Percentiles rank a stretch among this genome's conserved stretches.
These are phyloP conservation scores for Penicillium angulare DNA, from an alignment of 495 filamentous ascomycete genomes.

Conservation along the genomic window DNA sequence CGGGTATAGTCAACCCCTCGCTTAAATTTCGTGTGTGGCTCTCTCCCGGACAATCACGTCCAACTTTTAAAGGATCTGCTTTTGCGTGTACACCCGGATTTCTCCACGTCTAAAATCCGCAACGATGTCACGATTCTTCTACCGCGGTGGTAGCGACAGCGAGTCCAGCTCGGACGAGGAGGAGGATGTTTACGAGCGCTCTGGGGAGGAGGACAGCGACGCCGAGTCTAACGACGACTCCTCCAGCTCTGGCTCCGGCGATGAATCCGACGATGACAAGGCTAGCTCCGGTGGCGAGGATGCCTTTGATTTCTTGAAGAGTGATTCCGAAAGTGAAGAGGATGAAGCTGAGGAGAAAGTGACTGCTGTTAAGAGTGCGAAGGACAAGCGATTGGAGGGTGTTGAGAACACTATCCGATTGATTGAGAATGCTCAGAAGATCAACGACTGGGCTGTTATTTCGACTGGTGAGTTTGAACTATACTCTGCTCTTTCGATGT, in stretches of 20 bases:
- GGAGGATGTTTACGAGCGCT: slow-evolving; percentile 82
- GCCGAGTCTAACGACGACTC: slow-evolving; percentile 70
- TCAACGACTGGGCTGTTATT: slow-evolving; percentile 94
- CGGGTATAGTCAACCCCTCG: slow-evolving; percentile 45
- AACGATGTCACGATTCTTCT: slow-evolving; percentile 88
- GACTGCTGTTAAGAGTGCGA: slow-evolving; percentile 90
- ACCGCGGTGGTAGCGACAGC: slow-evolving; percentile 87
- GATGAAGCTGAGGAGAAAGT: slow-evolving; percentile 79
- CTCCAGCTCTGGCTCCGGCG: slow-evolving; percentile 13
- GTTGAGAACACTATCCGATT: slow-evolving; percentile 82
- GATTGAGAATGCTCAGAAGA: slow-evolving; percentile 96
- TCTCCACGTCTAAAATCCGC: slow-evolving; percentile 21
- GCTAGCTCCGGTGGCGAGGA: slow-evolving; percentile 65
- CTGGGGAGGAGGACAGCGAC: slow-evolving; percentile 65
- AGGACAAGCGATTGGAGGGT: slow-evolving; percentile 94
- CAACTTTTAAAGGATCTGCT: slow-evolving; percentile 33
- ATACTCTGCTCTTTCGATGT: too few species aligned
- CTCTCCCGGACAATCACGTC: slow-evolving; percentile 39
- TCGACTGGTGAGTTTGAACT: slow-evolving; percentile 80
- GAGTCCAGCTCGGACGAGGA: slow-evolving; percentile 74
- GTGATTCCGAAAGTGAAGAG: slow-evolving; percentile 74
- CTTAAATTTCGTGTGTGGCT: slow-evolving; percentile 55
- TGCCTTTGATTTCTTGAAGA: slow-evolving; percentile 72
- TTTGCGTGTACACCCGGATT: slow-evolving; percentile 28
- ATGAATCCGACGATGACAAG: slow-evolving; percentile 59